Base-by-base conservation (phyloP, 208 protist species). In the Leishmania tropica region DNA sequence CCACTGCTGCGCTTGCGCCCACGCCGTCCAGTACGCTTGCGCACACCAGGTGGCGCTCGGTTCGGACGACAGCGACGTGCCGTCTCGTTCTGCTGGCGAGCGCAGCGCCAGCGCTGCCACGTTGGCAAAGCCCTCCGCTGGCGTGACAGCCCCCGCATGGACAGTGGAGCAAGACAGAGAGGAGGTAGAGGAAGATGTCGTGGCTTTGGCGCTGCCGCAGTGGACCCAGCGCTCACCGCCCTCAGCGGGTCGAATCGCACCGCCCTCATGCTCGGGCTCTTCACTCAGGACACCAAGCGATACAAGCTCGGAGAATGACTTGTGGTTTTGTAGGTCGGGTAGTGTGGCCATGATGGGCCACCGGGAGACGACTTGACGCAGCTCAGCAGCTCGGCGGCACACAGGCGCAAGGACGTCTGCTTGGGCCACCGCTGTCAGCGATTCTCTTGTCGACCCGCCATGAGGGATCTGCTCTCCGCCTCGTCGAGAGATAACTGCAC, bases 11-110 rank as follows among this genome's bases (percentile, higher is more conserved):
- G 89, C 88, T 35, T 92, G 83, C 24, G 84, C 74, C 1, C 89
- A 40, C 28, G 87, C 88, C 0, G 91, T 92, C 81, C 86, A 92
- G 75, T 91, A 94, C 19, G 83, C 77, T 11, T 79, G 75, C 24
- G 70, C 58, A 75, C 80, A 83, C 79, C 82, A 81, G 28, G 71
- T 48, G 37, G 77, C 47, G 70, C 35, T 68, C 40, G 65, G 37
- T 21, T 73, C 10, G 19, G 64, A 64, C 2, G 75, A 35, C 15
- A 3, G 11, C 11, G 31, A n/a, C 13, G 45, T 11, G 3, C 53
- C 65, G 0, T 73, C 56, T 45, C 60, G 53, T 47, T 84, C 81
- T 21, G 68, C 58, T 35, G 68, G 75, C 1, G 76, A n/a, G 40
- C 78, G 80, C 13, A 85, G 48, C 2, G 81, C 75, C 28, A 85